Evolutionary conservation across 1,284 basidiomycete genomes (phyloP).

Genomic region (Boletus sp.): DNA sequence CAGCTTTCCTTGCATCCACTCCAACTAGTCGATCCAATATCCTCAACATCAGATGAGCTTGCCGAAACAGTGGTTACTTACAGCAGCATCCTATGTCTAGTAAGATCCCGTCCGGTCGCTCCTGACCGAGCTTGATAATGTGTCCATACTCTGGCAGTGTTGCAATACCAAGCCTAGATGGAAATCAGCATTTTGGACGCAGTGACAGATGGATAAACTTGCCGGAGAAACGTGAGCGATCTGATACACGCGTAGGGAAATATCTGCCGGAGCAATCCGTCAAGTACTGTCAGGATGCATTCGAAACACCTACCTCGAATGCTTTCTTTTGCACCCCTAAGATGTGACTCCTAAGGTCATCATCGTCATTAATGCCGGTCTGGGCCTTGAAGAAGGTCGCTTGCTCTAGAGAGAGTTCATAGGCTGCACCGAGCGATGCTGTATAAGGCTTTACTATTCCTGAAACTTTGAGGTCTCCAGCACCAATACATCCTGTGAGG

Average conservation of each 20-base stretch:
- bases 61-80: slow-evolving; percentile 12
- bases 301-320: slow-evolving; percentile 18
- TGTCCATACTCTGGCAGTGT: slow-evolving; percentile 19
- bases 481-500: background rate
- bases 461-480: slow-evolving; percentile 11
- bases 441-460: background rate
- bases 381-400: slow-evolving; percentile 29
- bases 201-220: background rate
- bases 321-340: slow-evolving; percentile 25
- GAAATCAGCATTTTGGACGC: background rate
- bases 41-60: background rate
- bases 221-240: slow-evolving; percentile 24
- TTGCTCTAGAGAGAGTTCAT: slow-evolving; percentile 26
- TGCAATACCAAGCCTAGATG: slow-evolving; percentile 20
- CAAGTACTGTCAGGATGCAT: background rate
- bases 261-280: slow-evolving; percentile 13
- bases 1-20: slow-evolving; percentile 31
- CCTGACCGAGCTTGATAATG: slow-evolving; percentile 26
- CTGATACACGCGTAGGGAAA: slow-evolving; percentile 29
- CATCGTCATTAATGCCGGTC: slow-evolving; percentile 25
- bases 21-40: slow-evolving; percentile 22
- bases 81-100: slow-evolving; percentile 36
- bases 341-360: slow-evolving; percentile 27
- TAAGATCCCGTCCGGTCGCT: slow-evolving; percentile 27
- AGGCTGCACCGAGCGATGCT: slow-evolving; percentile 6